A percentile compares a stretch with the other conserved stretches of the same genome.
These are phyloP conservation scores for Fomitopsis serialis DNA, from an alignment of 768 basidiomycete genomes.

Conservation along the genomic window DNA sequence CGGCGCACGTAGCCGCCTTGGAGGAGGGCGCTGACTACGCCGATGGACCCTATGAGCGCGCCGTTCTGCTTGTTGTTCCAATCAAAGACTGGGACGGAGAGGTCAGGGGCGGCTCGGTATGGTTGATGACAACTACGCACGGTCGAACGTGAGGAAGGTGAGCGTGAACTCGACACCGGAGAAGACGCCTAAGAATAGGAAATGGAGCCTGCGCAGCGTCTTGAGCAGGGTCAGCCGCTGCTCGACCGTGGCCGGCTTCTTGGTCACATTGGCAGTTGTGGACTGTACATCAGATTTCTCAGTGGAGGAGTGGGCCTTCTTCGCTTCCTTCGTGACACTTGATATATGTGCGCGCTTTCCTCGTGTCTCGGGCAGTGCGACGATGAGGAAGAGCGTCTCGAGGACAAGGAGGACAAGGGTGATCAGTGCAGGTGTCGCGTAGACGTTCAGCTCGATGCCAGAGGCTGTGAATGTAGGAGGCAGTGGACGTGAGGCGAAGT, in stretches of 20 bases:
- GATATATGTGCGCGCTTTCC: slow-evolving; percentile 31
- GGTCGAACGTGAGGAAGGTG: slow-evolving; percentile 88
- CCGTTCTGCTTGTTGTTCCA: slow-evolving; percentile 91
- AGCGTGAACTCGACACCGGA: slow-evolving; percentile 96
- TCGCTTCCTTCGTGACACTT: slow-evolving; percentile 15
- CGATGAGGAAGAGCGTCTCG: slow-evolving; percentile 76
- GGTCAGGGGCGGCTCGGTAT: not conserved
- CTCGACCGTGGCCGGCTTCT: slow-evolving; percentile 24
- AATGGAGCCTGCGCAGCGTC: slow-evolving; percentile 64
- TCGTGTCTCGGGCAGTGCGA: slow-evolving; percentile 83
- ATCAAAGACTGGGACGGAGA: slow-evolving; percentile 60
- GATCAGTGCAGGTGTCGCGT: slow-evolving; percentile 83
- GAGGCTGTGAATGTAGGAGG: slow-evolving; percentile 48
- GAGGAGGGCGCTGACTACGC: slow-evolving; percentile 81
- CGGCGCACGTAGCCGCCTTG: slow-evolving; percentile 96
- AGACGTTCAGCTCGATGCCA: slow-evolving; percentile 76
- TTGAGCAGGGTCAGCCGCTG: slow-evolving; percentile 54
- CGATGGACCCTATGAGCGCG: slow-evolving; percentile 78
- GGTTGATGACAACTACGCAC: slow-evolving; percentile 38
- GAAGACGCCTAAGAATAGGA: slow-evolving; percentile 84
- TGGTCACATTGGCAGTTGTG: slow-evolving; percentile 5
- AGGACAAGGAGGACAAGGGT: slow-evolving; percentile 70
- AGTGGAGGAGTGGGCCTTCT: slow-evolving; percentile 12
- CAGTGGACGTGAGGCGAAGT: slow-evolving; percentile 85
- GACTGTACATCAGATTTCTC: not conserved